phyloP scores from a whole-genome alignment of 1,139 yeast genomes.

The Saccharomyces hybrid region DNA sequence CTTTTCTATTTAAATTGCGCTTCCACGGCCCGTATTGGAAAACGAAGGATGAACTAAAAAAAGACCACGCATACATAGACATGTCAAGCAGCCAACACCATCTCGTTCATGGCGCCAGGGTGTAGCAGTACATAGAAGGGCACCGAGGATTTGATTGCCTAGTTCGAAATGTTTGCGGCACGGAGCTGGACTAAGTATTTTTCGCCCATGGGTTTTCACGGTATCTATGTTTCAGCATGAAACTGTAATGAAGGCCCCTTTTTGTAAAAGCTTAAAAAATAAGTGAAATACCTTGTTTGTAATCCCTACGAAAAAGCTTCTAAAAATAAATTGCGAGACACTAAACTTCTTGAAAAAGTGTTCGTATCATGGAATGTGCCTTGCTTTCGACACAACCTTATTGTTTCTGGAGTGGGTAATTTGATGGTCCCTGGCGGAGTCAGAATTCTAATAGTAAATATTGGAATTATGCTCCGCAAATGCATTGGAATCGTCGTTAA shows the following conservation, averaged over 20 bases:
- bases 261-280: background rate
- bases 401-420: background rate
- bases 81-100: background rate
- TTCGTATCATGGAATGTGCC: background rate
- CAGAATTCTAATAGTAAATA: background rate
- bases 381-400: background rate
- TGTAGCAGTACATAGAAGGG: background rate
- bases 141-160: background rate
- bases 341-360: background rate
- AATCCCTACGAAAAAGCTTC: background rate
- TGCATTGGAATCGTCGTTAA: background rate
- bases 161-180: background rate
- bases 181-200: background rate
- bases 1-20: background rate
- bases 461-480: slow-evolving; percentile 1
- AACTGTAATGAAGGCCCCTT: background rate
- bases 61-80: background rate
- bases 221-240: background rate
- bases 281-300: background rate
- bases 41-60: background rate
- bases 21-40: background rate
- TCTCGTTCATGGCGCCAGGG: background rate
- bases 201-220: background rate
- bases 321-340: background rate
- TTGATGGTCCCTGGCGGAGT: background rate